These are phyloP conservation scores for Kernera saxatilis DNA, from an alignment of 345 rosid species.

Conservation along the genomic window DNA sequence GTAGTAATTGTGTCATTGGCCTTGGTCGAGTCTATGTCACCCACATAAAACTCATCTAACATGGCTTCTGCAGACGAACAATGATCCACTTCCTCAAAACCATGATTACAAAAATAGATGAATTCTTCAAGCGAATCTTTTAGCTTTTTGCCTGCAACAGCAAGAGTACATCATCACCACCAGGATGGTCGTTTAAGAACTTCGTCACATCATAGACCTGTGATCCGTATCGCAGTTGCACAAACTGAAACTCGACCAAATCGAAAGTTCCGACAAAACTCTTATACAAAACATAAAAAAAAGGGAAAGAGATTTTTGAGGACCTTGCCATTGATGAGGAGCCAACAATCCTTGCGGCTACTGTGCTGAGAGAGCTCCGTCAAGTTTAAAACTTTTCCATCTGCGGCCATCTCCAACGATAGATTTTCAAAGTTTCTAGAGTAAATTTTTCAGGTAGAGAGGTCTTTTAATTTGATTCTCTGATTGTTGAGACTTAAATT, in stretches of 20 bases:
- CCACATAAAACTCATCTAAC: not conserved
- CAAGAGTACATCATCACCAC: not conserved
- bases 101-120: not conserved
- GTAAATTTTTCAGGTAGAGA: not conserved
- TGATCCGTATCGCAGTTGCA: not conserved
- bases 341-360: slow-evolving; percentile 59
- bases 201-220: not conserved
- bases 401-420: slow-evolving; percentile 34
- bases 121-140: not conserved
- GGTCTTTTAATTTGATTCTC: not conserved
- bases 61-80: not conserved
- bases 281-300: not conserved
- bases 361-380: slow-evolving; percentile 60
- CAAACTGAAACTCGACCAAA: not conserved
- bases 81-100: not conserved
- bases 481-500: not conserved
- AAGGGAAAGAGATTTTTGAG: not conserved
- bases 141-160: not conserved
- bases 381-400: slow-evolving; percentile 44
- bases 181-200: not conserved
- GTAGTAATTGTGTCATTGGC: not conserved
- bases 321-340: slow-evolving; percentile 67
- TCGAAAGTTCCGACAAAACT: too few species aligned
- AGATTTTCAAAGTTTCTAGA: not conserved
- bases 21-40: not conserved